phyloP scores from a whole-genome alignment of 1,284 basidiomycete genomes.

The Flammula alnicola region DNA sequence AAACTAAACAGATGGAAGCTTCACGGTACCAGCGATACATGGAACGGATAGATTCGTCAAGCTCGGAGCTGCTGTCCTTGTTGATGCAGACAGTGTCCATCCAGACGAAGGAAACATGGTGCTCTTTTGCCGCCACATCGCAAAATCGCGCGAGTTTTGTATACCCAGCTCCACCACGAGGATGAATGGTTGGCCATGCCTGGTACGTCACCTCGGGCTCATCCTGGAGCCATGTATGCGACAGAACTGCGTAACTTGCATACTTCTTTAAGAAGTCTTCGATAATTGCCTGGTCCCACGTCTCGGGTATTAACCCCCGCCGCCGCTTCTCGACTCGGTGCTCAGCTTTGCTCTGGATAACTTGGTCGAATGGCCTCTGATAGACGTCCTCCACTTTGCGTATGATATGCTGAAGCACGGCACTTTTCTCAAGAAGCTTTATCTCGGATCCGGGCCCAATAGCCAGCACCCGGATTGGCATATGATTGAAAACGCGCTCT shows the following conservation, averaged over 20 bases:
- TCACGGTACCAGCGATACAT: conserved; percentile 16
- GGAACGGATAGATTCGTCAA: conserved; percentile 17
- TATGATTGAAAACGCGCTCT: conserved; percentile 8
- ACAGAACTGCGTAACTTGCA: conserved; percentile 4
- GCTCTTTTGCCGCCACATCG: neutral
- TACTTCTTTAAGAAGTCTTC: neutral
- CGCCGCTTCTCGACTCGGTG: neutral
- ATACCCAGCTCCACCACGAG: neutral
- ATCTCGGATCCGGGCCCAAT: neutral
- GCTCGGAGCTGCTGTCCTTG: conserved; percentile 14
- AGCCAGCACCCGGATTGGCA: conserved; percentile 10
- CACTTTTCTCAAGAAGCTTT: conserved; percentile 4
- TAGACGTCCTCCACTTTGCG: conserved; percentile 1
- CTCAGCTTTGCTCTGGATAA: neutral
- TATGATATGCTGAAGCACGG: conserved; percentile 1
- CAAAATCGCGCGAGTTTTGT: conserved; percentile 8
- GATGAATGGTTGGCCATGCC: neutral
- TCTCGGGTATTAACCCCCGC: neutral
- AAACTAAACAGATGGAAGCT: conserved; percentile 8
- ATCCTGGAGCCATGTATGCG: conserved; percentile 9
- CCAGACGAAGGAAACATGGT: conserved; percentile 10
- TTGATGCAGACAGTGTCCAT: conserved; percentile 16
- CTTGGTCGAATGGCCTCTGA: neutral
- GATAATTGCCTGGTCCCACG: neutral
- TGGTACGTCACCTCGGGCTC: conserved; percentile 1